Conservation (phyloP, 306 rosid genomes). For the Cicer judaicum region DNA sequence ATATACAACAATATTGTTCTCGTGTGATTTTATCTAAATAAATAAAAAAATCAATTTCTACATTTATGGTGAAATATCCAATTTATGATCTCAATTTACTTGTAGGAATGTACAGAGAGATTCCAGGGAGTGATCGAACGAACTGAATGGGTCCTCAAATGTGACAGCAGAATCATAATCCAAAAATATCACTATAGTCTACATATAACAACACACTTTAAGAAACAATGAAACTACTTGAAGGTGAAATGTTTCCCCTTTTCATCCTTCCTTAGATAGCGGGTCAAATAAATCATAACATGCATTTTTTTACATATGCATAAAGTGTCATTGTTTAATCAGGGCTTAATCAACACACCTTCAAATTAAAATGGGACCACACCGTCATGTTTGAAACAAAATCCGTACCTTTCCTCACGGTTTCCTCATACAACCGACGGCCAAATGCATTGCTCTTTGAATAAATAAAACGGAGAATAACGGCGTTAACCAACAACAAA, state of each 20-base stretch:
- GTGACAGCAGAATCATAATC: conserved; percentile 48
- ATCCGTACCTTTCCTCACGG: conserved; percentile 30
- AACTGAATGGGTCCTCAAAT: conserved; percentile 51
- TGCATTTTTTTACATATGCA: background rate
- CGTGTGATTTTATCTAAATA: background rate
- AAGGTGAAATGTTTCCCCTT: conserved; percentile 42
- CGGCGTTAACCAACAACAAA: conserved; percentile 44
- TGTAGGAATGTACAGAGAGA: conserved; percentile 38
- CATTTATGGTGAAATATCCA: no score
- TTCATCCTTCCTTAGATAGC: conserved; percentile 49
- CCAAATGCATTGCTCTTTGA: conserved; percentile 40
- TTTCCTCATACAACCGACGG: conserved; percentile 59
- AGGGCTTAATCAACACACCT: conserved; percentile 14
- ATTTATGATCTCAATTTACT: background rate
- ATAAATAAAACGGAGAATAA: conserved; percentile 1
- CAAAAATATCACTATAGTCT: conserved; percentile 1
- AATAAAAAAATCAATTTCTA: no score
- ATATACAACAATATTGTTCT: background rate
- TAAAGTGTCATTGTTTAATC: conserved; percentile 14
- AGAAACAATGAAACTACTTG: conserved; percentile 1
- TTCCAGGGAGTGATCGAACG: conserved; percentile 45
- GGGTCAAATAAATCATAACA: conserved; percentile 44
- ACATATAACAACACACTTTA: background rate
- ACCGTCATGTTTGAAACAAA: conserved; percentile 1
- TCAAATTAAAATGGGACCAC: conserved; percentile 21